A percentile compares a stretch with the other conserved stretches of the same genome.
These are phyloP conservation scores for Nepenthes mirabilis DNA, from an alignment of 148 eudicot species.

Conservation along the genomic window DNA sequence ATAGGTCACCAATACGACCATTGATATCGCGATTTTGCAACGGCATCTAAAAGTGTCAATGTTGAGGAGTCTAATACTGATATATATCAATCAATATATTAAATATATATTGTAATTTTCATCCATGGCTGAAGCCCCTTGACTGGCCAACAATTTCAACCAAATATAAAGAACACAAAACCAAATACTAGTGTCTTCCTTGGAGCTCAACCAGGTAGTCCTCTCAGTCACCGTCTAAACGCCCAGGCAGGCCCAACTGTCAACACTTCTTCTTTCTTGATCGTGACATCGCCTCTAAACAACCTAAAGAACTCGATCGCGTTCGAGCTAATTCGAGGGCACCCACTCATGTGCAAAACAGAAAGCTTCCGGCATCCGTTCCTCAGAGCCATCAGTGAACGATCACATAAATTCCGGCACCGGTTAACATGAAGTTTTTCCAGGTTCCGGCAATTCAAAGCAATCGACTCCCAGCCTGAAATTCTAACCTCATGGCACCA, in stretches of 20 bases:
- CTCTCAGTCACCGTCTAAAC: not conserved
- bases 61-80: no score
- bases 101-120: no score
- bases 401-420: conserved; percentile 41
- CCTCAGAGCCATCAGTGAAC: conserved; percentile 33
- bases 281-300: conserved; percentile 29
- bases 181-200: no score
- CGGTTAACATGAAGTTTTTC: conserved; percentile 49
- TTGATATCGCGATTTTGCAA: no score
- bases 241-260: conserved; percentile 29
- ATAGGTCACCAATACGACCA: no score
- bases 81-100: no score
- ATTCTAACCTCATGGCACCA: conserved; percentile 37
- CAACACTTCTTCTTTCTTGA: conserved; percentile 37
- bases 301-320: conserved; percentile 33
- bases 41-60: no score
- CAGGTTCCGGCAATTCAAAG: conserved; percentile 37
- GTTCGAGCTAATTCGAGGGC: conserved; percentile 20
- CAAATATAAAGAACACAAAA: no score
- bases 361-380: conserved; percentile 41
- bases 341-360: conserved; percentile 33
- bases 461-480: conserved; percentile 55
- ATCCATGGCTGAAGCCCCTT: no score
- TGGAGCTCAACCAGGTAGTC: no score
- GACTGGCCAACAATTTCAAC: no score